Evolutionary conservation across 1,139 yeast species (phyloP), one percentile per base, ranked within the genome.

Genomic region (Saccharomycopsis crataegensis): DNA sequence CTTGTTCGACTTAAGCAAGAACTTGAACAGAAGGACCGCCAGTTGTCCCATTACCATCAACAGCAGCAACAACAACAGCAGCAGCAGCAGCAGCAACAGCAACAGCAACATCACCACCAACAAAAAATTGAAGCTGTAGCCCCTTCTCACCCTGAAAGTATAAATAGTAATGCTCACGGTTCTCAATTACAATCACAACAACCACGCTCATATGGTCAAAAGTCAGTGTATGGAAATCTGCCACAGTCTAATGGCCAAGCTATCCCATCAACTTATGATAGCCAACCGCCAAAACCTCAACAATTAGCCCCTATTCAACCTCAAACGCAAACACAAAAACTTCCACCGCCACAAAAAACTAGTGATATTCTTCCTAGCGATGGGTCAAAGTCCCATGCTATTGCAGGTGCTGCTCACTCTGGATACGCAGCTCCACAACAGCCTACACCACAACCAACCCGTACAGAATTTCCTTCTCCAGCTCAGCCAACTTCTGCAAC

Each of bases 1-100:
- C 86, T 93, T 58, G 75, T 82, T 66, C 78, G 95, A 61, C 77
- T 91, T 67, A 88, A 91, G 68, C 82, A 86, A 57, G 96, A 90
- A 66, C 76, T 91, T 62, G 96, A 89, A 62, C 80, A 49, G 11
- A 49, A 49, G 31, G 55, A 55, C 32, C 42, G 17, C 4, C 49
- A 16, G 11, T 17, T 32, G 16, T 8, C 49, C 37, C 43, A 37
- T 36, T 33, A 40, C 28, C 42, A 34, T 33, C 48, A 37, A 31
- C 46, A 31, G 12, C 47, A 44, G 4, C 45, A 43, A 8, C 47
- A 44, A n/a, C 47, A 44, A 38, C 34, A 33, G 37, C 47, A 37
- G 8, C 32, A 37, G 31, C 51, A 41, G 38, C 51, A 48, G 11
- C 51, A 14, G 41, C 51, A 48, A 34, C 45, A 48, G n/a, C 8